phyloP scores from a whole-genome alignment of 1,284 basidiomycete genomes.

The Phaffia rhodozyma region DNA sequence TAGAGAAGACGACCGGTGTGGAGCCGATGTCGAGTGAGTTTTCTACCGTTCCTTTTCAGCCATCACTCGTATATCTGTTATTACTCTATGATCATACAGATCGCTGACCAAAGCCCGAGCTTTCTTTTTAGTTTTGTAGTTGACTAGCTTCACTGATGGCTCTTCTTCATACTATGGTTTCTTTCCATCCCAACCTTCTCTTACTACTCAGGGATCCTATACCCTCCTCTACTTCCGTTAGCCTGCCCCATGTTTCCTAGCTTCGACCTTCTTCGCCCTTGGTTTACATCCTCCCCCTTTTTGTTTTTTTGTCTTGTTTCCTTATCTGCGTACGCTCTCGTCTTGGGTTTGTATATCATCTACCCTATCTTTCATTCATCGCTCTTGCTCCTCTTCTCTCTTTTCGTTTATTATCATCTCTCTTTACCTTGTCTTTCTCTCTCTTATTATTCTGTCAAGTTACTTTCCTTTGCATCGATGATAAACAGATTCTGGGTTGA shows the following conservation, averaged over 20 bases:
- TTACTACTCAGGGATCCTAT: background rate
- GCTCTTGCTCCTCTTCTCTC: too few relatives aligned
- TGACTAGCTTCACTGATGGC: slow-evolving; percentile 2
- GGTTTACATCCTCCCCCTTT: too few relatives aligned
- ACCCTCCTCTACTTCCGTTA: too few relatives aligned
- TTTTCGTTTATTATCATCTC: too few relatives aligned
- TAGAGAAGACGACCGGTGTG: slow-evolving; percentile 18
- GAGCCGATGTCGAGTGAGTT: slow-evolving; percentile 16
- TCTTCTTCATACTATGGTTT: background rate
- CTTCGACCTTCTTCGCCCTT: too few relatives aligned
- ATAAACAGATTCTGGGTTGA: background rate
- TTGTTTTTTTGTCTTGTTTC: too few relatives aligned
- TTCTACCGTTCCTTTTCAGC: background rate
- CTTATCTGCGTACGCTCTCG: too few relatives aligned
- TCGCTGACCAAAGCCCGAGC: background rate
- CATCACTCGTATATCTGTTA: background rate
- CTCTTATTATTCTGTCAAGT: background rate
- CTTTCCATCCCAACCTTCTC: background rate
- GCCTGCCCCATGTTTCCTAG: too few relatives aligned
- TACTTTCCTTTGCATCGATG: background rate
- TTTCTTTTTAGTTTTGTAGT: slow-evolving; percentile 3
- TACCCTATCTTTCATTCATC: too few relatives aligned
- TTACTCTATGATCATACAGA: background rate
- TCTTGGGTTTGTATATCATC: too few relatives aligned
- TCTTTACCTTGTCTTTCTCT: background rate